Evolutionary conservation across 2,329 filamentous ascomycete species (phyloP).

Genomic region (Sarocladium brachiariae): DNA sequence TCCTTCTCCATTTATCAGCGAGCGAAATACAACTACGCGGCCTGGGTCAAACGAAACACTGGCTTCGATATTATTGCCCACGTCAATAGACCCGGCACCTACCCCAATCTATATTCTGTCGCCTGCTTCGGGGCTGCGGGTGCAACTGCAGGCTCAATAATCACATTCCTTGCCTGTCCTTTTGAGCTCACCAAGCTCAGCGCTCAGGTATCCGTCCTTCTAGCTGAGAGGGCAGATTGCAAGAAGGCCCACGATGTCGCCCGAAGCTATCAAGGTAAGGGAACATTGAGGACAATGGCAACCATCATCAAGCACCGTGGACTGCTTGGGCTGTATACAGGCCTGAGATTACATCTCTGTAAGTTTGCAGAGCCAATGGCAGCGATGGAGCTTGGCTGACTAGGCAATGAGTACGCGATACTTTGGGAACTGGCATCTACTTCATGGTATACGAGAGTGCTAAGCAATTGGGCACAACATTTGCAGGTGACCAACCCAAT

Average conservation of each 20-base stretch:
- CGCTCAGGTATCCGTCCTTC: conserved; percentile 74
- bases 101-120: conserved; percentile 66
- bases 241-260: conserved; percentile 52
- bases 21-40: conserved; percentile 67
- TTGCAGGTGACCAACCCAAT: conserved; percentile 63
- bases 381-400: conserved; percentile 11
- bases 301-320: conserved; percentile 73
- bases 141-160: conserved; percentile 70
- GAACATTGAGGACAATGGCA: conserved; percentile 67
- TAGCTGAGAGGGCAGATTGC: conserved; percentile 43
- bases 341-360: conserved; percentile 73
- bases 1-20: conserved; percentile 76
- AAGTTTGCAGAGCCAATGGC: conserved; percentile 27
- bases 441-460: conserved; percentile 85
- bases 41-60: conserved; percentile 61
- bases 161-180: conserved; percentile 75
- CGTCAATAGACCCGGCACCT: conserved; percentile 62
- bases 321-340: conserved; percentile 68
- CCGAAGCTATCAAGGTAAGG: conserved; percentile 69
- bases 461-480: conserved; percentile 73
- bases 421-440: conserved; percentile 76
- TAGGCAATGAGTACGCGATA: conserved; percentile 63
- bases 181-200: conserved; percentile 88
- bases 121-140: conserved; percentile 72
- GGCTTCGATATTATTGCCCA: conserved; percentile 65